Base-by-base conservation (phyloP, 2,329 filamentous ascomycete genomes). In the Mycocentrospora acerina region DNA sequence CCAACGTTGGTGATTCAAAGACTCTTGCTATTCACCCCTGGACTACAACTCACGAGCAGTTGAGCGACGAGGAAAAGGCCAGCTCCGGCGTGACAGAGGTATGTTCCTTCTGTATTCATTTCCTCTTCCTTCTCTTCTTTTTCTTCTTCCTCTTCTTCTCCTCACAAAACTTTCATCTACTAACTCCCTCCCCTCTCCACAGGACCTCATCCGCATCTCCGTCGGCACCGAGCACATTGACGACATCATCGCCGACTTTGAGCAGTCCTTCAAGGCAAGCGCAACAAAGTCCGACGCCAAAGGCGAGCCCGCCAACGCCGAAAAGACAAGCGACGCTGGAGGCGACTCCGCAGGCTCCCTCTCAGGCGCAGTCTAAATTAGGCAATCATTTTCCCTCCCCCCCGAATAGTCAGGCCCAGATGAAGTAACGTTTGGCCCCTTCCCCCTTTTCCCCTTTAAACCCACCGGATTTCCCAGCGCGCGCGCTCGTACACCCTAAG, bases 191-290 rank as follows among this genome's bases (percentile, higher is more conserved):
- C 8, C 1, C 13, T 7, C 10, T 5, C 30, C 34, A 9, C 66
- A 89, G 78, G 91, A 95, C 62, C 82, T 90, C 26, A 95, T 97
- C 69, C 87, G 91, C 48, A 93, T 97, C 61, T 96, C 90, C 0
- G 90, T 96, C 42, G 91, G 91, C 35, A 95, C 86, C 1, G 91
- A 97, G 73, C 90, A 96, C 68, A 95, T 97, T 64, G 90, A 95
- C 72, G 91, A 97, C 62, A 96, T 97, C 59, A 93, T 95, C 62
- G 86, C 83, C 56, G 91, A 97, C 71, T 96, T 97, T 65, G 85
- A 91, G 69, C 90, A 95, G 75, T 87, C 88, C 0, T 94, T 96
- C 70, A 78, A 81, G 62, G 77, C 79, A 17, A 62, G 71, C 6
- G 69, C 69, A 1, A 74, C 71, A 8, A 72, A 72, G 62, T 71